A percentile compares a stretch with the other conserved stretches of the same genome.
Conservation (phyloP, 805 yeast genomes). For the Teunomyces tritomae region DNA sequence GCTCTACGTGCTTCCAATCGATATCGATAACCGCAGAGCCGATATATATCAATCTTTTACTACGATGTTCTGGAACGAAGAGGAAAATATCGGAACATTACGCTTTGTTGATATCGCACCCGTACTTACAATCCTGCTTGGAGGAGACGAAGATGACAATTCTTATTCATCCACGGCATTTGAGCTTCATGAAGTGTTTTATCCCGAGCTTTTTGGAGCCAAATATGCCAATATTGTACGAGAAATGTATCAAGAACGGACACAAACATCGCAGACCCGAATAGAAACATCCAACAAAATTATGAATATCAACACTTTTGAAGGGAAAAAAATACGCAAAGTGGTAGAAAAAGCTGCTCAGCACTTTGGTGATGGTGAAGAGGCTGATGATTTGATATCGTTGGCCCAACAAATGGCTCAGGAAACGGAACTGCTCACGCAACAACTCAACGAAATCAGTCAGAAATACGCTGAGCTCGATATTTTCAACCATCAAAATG, state of each 20-base stretch:
- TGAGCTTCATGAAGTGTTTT: slow-evolving; percentile 13
- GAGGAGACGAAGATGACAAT: slow-evolving; percentile 22
- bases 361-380: slow-evolving; percentile 13
- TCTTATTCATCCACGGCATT: not conserved
- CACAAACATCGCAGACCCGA: slow-evolving; percentile 15
- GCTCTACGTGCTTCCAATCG: slow-evolving; percentile 31
- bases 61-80: slow-evolving; percentile 37
- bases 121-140: slow-evolving; percentile 28
- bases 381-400: slow-evolving; percentile 12
- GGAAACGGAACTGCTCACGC: slow-evolving; percentile 15
- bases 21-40: slow-evolving; percentile 23
- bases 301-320: slow-evolving; percentile 35
- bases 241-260: slow-evolving; percentile 17
- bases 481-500: slow-evolving; percentile 17
- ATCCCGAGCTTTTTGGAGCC: slow-evolving; percentile 34
- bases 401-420: slow-evolving; percentile 19
- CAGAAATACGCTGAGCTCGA: slow-evolving; percentile 16
- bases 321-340: slow-evolving; percentile 34
- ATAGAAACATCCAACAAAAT: slow-evolving; percentile 21
- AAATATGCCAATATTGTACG: slow-evolving; percentile 17
- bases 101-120: slow-evolving; percentile 28
- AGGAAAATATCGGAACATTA: slow-evolving; percentile 27
- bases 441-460: slow-evolving; percentile 18
- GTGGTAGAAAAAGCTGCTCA: slow-evolving; percentile 22
- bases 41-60: slow-evolving; percentile 33